Evolutionary conservation across 257 asterid genomes (phyloP), one percentile per base, ranked within the genome.

Genomic region (Petunia secreta): DNA sequence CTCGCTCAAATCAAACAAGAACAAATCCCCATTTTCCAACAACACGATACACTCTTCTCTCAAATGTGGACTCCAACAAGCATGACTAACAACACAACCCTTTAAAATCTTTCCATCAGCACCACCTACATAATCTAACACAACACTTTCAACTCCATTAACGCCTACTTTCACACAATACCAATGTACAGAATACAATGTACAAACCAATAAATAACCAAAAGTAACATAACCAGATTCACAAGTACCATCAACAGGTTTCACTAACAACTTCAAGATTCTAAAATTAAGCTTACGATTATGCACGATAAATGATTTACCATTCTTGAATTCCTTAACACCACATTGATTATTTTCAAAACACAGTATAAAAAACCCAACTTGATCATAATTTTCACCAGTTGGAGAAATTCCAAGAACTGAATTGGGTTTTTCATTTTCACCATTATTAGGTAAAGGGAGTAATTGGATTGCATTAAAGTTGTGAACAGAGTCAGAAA

Each of bases 1-100:
- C 37, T 80, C 89, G 82, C 60, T 76, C 79, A 93, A 78, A 80
- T 90, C 95, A 87, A 95, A 93, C 89, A 95, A 82, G 82, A 91
- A 80, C 34, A 93, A 74, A 57, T 89, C 89, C 5, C 98, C 99
- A 53, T 81, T 90, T 80, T 88, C 95, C 87, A 92, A 75, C 89
- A 95, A 67, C 82, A 95, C 89, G 43, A 89, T 83, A 80, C 98
- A 86, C 86, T 95, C 94, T 85, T 93, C 94, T 38, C 67, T 85
- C 78, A 90, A 69, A 89, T 93, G 93, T 37, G 97, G 93, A 85
- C 92, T 95, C 99, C 99, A 95, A 86, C 94, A 92, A 46, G 85
- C 91, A 57, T 91, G 82, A 69, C 87, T 86, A 78, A 95, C 88
- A 40, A 75, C 40, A 43, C 78, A 83, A 9, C 85, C 91, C 91